Conservation (phyloP, 108 stramenopile genomes). For the Cylindrotheca fusiformis region DNA sequence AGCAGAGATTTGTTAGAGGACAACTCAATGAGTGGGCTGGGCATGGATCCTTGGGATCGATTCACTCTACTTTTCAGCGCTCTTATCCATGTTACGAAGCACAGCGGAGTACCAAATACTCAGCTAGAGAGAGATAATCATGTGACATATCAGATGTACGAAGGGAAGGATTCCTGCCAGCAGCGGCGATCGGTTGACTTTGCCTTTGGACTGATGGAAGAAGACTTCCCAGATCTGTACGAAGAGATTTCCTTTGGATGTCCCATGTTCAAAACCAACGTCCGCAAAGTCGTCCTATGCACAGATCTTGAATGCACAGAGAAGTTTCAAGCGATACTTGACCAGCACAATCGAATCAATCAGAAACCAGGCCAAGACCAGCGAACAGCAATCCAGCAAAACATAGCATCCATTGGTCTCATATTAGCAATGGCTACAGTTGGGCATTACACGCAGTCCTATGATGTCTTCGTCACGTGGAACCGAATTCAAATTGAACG, state of each 20-base stretch:
- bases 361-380: neutral
- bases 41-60: neutral
- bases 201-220: neutral
- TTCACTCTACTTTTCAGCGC: neutral
- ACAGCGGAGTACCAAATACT: neutral
- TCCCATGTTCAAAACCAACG: neutral
- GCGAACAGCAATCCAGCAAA: neutral
- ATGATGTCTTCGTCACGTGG: neutral
- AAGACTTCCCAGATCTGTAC: neutral
- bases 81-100: neutral
- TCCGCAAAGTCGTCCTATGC: neutral
- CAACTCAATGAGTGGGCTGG: neutral
- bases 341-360: neutral
- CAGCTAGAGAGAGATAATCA: neutral
- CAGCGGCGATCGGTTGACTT: neutral
- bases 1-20: neutral
- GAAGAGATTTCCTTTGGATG: neutral
- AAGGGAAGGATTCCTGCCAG: neutral
- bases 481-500: neutral
- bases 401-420: neutral
- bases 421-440: neutral
- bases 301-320: neutral
- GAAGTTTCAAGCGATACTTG: neutral
- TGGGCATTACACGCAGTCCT: neutral
- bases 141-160: neutral